These are phyloP conservation scores for Yarrowia bubula DNA, from an alignment of 805 yeast species.

Conservation along the genomic window DNA sequence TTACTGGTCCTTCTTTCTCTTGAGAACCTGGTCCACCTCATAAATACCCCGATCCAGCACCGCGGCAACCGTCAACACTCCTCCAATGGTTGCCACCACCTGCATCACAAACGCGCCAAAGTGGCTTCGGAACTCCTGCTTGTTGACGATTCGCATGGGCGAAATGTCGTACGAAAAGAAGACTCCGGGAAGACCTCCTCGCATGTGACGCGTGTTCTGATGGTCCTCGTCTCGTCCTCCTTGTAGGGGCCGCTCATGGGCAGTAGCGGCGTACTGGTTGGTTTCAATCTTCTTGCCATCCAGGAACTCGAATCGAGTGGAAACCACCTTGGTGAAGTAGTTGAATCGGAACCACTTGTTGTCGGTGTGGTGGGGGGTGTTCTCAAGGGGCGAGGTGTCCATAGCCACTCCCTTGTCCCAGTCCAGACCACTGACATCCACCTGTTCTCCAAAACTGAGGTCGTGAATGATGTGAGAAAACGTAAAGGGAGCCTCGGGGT, in stretches of 20 bases:
- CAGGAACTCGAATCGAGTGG: constrained; percentile 77
- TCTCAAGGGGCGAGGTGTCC: constrained; percentile 65
- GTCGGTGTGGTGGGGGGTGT: constrained; percentile 43
- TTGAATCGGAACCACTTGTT: constrained; percentile 63
- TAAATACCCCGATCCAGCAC: constrained; percentile 82
- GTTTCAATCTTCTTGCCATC: constrained; percentile 60
- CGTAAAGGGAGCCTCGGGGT: constrained; percentile 56
- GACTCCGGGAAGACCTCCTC: constrained; percentile 90
- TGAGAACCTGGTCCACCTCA: constrained; percentile 78
- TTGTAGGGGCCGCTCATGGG: constrained; percentile 75
- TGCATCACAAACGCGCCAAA: constrained; percentile 82
- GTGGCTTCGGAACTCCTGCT: constrained; percentile 64
- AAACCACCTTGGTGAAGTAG: constrained; percentile 85
- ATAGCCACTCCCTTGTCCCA: constrained; percentile 29
- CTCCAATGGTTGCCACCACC: constrained; percentile 86
- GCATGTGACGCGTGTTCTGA: constrained; percentile 65
- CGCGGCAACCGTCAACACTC: constrained; percentile 89
- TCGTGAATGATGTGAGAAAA: constrained; percentile 78
- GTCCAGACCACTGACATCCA: constrained; percentile 29
- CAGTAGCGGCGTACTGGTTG: constrained; percentile 85
- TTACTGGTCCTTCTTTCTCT: constrained; percentile 57
- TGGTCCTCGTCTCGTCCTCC: constrained; percentile 94
- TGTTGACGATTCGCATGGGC: constrained; percentile 85
- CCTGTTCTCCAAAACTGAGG: constrained; percentile 75
- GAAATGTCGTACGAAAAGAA: constrained; percentile 87